phyloP scores from a whole-genome alignment of 2,329 filamentous ascomycete species.

The Cryphonectria nitschkei region DNA sequence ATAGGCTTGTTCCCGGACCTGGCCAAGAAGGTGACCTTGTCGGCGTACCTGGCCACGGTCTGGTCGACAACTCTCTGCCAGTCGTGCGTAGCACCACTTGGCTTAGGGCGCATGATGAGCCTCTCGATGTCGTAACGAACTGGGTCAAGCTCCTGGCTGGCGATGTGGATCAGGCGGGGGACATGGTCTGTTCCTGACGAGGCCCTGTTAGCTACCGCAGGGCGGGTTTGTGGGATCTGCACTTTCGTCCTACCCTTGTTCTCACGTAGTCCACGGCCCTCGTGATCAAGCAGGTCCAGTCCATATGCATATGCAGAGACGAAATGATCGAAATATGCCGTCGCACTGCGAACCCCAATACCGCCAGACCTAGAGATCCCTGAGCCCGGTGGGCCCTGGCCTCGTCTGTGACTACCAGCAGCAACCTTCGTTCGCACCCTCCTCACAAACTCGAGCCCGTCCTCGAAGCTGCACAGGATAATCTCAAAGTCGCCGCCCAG shows the following conservation, averaged over 20 bases:
- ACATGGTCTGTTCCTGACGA: background rate
- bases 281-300: background rate
- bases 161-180: background rate
- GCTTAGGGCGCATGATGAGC: background rate
- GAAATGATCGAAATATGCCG: background rate
- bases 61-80: background rate
- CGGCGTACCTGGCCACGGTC: background rate
- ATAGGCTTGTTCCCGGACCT: background rate
- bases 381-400: background rate
- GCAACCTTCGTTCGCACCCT: background rate
- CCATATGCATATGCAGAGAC: slow-evolving; percentile 2
- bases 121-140: background rate
- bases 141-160: background rate
- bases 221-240: background rate
- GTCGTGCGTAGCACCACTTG: background rate
- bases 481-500: background rate
- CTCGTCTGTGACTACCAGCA: background rate
- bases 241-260: background rate
- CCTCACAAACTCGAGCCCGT: background rate
- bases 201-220: background rate
- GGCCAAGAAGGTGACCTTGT: background rate
- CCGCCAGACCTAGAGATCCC: background rate
- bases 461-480: background rate
- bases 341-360: background rate
- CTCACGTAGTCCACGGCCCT: background rate